A percentile compares a stretch with the other conserved stretches of the same genome.
Conservation (phyloP, 768 basidiomycete genomes). For the Phanerochaete carnosa region DNA sequence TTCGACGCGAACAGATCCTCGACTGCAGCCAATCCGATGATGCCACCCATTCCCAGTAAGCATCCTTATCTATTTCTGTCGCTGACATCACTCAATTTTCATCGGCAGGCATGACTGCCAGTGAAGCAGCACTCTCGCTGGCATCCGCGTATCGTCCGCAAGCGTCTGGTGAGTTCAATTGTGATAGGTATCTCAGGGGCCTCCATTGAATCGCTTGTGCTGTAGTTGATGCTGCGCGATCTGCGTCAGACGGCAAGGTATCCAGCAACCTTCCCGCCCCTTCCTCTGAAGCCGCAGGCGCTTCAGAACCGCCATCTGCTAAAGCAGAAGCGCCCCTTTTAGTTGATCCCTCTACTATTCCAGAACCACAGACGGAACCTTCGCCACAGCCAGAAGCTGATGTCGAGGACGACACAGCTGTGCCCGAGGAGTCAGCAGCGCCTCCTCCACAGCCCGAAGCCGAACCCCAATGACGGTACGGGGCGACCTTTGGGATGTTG, state of each 20-base stretch:
- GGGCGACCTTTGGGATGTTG: constrained; percentile 45
- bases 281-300: background rate
- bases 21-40: background rate
- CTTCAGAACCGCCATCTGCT: background rate
- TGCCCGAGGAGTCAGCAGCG: background rate
- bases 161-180: constrained; percentile 5
- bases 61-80: background rate
- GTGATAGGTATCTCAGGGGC: background rate
- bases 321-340: background rate
- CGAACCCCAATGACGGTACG: constrained; percentile 41
- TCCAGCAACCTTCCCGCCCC: background rate
- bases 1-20: background rate
- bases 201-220: background rate
- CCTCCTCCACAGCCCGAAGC: constrained; percentile 19
- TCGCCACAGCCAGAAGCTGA: background rate
- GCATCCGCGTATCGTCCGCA: constrained; percentile 10
- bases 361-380: background rate
- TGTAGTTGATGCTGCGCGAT: background rate
- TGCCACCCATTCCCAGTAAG: constrained; percentile 1
- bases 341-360: background rate
- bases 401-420: background rate
- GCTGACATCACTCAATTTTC: background rate
- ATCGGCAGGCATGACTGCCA: constrained; percentile 10
- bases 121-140: constrained; percentile 9
- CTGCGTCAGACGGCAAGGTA: background rate